Conservation (phyloP, 2,329 filamentous ascomycete genomes). For the Amauroascus verrucosus region DNA sequence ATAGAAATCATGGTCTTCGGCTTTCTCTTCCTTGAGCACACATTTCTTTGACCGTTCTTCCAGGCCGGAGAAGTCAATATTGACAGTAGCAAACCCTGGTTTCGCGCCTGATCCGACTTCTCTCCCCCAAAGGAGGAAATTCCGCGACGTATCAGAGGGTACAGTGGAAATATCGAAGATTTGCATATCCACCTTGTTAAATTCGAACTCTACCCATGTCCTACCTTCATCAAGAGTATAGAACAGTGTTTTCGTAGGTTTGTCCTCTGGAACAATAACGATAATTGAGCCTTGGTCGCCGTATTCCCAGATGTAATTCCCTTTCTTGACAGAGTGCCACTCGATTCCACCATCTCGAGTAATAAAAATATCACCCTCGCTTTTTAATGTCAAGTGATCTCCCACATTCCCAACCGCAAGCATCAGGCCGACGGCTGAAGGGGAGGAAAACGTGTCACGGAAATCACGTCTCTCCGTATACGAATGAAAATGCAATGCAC, state of each 20-base stretch:
- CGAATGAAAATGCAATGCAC: conserved; percentile 84
- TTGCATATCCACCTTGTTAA: conserved; percentile 59
- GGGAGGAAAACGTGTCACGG: conserved; percentile 75
- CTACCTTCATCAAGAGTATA: conserved; percentile 75
- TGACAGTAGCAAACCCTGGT: conserved; percentile 58
- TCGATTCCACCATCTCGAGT: conserved; percentile 80
- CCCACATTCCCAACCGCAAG: conserved; percentile 90
- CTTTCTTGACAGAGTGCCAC: conserved; percentile 80
- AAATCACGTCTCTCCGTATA: conserved; percentile 78
- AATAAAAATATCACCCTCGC: conserved; percentile 80
- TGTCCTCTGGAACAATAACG: conserved; percentile 66
- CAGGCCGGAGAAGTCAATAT: conserved; percentile 79
- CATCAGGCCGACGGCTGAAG: conserved; percentile 80
- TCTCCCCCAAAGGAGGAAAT: conserved; percentile 80
- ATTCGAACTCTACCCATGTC: conserved; percentile 66
- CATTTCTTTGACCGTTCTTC: conserved; percentile 56
- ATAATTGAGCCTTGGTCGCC: conserved; percentile 92
- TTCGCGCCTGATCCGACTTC: conserved; percentile 37
- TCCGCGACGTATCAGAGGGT: conserved; percentile 76
- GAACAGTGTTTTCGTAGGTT: conserved; percentile 56
- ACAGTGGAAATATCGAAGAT: conserved; percentile 78
- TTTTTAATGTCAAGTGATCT: conserved; percentile 51
- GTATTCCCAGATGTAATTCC: conserved; percentile 84
- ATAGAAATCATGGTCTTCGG: conserved; percentile 60
- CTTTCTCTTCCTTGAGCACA: conserved; percentile 52